Percentiles rank a stretch among this genome's conserved stretches.
These are phyloP conservation scores for Populus nigra DNA, from an alignment of 345 rosid species.

Conservation along the genomic window DNA sequence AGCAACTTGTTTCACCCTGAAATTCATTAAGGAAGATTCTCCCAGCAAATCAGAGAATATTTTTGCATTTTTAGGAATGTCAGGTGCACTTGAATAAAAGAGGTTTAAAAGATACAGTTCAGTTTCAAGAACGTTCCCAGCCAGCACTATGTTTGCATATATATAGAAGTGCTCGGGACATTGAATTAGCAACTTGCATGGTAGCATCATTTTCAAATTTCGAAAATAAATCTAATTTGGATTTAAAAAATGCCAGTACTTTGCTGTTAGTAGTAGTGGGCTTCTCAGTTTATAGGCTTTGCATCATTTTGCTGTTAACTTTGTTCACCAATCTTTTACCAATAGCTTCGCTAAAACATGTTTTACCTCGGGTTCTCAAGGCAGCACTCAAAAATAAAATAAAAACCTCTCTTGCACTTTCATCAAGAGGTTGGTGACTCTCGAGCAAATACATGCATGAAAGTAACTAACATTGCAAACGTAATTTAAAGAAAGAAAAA, in stretches of 20 bases:
- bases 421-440: not conserved
- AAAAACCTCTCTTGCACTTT: not conserved
- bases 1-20: not conserved
- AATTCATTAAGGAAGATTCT: not conserved
- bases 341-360: not conserved
- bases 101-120: not conserved
- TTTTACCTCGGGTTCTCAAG: not conserved
- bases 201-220: not conserved
- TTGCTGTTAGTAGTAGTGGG: not conserved
- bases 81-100: not conserved
- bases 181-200: not conserved
- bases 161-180: not conserved
- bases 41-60: not conserved
- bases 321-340: not conserved
- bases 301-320: not conserved
- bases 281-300: not conserved
- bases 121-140: not conserved
- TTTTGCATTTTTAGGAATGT: not conserved
- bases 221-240: not conserved
- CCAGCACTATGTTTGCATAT: not conserved
- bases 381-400: not conserved
- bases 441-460: not conserved
- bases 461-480: not conserved
- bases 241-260: not conserved
- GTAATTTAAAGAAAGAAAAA: not conserved